Evolutionary conservation across 2,329 filamentous ascomycete genomes (phyloP), one percentile per base, ranked within the genome.

Genomic region (Colletotrichum tropicicola): DNA sequence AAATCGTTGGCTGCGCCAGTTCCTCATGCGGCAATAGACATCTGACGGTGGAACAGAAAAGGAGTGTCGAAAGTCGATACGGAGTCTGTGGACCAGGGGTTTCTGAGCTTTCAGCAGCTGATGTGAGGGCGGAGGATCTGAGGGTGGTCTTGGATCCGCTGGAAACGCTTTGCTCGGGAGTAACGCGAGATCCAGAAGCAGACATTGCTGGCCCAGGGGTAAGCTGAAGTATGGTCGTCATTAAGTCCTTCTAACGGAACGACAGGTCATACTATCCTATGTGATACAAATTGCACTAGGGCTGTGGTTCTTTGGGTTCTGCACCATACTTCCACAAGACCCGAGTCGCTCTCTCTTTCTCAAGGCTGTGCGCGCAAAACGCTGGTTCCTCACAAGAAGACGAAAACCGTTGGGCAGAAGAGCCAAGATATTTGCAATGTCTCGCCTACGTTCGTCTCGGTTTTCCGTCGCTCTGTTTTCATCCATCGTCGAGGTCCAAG

Each of bases 401-500:
- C 32, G 30, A 5, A 30, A 8, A 5, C 30, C 19, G n/a, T n/a
- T n/a, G n/a, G n/a, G n/a, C n/a, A n/a, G n/a, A n/a, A n/a, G n/a
- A n/a, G n/a, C n/a, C n/a, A n/a, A n/a, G n/a, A n/a, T n/a, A n/a
- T n/a, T n/a, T n/a, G n/a, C n/a, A n/a, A n/a, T 23, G 21, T 15
- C 25, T 5, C 39, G 48, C 9, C 25, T 54, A 3, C 47, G 55
- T 7, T 37, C 47, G 1, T 60, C 61, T 2, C 39, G 48, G 10
- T 39, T 60, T 8, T 47, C 41, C 15, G 48, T 37, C 1, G 61
- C 61, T 17, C 17, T 62, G 21, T 47, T 45, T 10, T 61, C 51
- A 2, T 10, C 57, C 15, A 37, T 65, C 30, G 19, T 60, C 3
- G 62, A 65, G 32, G 61, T 65, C 27, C 72, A 73, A 32, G 72